Percentiles rank a stretch among this genome's conserved stretches.
phyloP scores from a whole-genome alignment of 495 filamentous ascomycete species.

The Penicillium odoratum region DNA sequence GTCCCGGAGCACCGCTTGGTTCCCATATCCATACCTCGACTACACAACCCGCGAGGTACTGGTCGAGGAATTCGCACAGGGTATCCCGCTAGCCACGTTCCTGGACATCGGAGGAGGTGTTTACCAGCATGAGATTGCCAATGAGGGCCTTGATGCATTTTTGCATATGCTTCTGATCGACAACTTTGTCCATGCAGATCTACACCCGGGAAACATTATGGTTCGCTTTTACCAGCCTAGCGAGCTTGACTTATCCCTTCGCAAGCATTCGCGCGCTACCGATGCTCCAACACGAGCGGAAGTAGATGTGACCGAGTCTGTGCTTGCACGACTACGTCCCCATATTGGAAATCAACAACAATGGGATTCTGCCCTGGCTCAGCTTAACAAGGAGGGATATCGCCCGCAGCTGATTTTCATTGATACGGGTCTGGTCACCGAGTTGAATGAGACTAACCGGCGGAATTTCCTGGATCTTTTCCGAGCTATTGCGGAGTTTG shows the following conservation, averaged over 20 bases:
- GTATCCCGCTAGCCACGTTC: slow-evolving; percentile 88
- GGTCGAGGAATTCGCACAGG: slow-evolving; percentile 94
- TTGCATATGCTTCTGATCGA: slow-evolving; percentile 96
- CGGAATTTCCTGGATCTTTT: slow-evolving; percentile 95
- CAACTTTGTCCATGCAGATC: slow-evolving; percentile 97
- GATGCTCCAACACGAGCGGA: slow-evolving; percentile 51
- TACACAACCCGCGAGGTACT: slow-evolving; percentile 91
- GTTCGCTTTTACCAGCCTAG: slow-evolving; percentile 93
- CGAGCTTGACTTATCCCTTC: slow-evolving; percentile 61
- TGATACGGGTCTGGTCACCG: slow-evolving; percentile 93
- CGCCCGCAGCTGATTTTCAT: slow-evolving; percentile 96
- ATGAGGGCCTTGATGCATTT: slow-evolving; percentile 97
- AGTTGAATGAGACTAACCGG: slow-evolving; percentile 83
- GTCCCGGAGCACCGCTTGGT: slow-evolving; percentile 87
- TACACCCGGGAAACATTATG: slow-evolving; percentile 99
- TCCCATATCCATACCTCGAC: slow-evolving; percentile 88
- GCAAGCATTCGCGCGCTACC: slow-evolving; percentile 51
- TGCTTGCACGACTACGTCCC: slow-evolving; percentile 76
- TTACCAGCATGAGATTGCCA: slow-evolving; percentile 91
- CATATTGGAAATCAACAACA: slow-evolving; percentile 59
- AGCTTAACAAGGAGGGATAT: slow-evolving; percentile 88
- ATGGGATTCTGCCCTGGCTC: slow-evolving; percentile 70
- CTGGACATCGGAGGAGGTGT: slow-evolving; percentile 87
- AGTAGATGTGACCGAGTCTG: slow-evolving; percentile 82
- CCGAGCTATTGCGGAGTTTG: slow-evolving; percentile 93